Conservation (phyloP, 2,329 filamentous ascomycete species). For the Nothophaeocryptopus gaeumannii region DNA sequence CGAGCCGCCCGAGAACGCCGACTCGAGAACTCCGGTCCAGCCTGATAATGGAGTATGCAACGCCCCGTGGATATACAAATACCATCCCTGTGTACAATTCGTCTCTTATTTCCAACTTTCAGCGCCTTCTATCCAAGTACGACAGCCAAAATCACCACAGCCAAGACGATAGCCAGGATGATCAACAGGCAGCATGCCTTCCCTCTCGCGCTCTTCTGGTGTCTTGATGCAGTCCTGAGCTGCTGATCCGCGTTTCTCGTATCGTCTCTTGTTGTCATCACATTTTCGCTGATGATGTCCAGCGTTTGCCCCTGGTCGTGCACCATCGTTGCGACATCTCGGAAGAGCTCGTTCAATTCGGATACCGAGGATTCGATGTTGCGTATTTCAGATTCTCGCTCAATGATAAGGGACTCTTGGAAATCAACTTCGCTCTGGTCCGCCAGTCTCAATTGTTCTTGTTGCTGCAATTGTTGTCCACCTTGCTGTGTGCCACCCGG, state of each 20-base stretch:
- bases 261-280: constrained; percentile 76
- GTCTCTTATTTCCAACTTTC: no score
- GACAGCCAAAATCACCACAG: constrained; percentile 84
- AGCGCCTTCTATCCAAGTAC: constrained; percentile 60
- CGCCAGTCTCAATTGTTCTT: constrained; percentile 74
- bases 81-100: no score
- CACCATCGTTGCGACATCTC: constrained; percentile 97
- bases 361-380: constrained; percentile 96
- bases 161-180: constrained; percentile 82
- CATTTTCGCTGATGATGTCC: constrained; percentile 83
- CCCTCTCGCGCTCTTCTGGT: constrained; percentile 92
- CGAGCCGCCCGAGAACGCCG: no score
- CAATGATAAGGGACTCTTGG: constrained; percentile 90
- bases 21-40: no score
- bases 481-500: constrained; percentile 42
- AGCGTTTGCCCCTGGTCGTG: constrained; percentile 87
- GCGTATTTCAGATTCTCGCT: constrained; percentile 93
- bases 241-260: constrained; percentile 84
- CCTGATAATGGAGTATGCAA: no score
- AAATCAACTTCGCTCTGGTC: constrained; percentile 96
- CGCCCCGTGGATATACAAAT: no score
- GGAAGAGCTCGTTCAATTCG: constrained; percentile 93
- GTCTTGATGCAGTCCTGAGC: constrained; percentile 77
- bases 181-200: constrained; percentile 91
- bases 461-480: constrained; percentile 53